phyloP scores from a whole-genome alignment of 2,329 filamentous ascomycete species.

The Scytalidium sp. region DNA sequence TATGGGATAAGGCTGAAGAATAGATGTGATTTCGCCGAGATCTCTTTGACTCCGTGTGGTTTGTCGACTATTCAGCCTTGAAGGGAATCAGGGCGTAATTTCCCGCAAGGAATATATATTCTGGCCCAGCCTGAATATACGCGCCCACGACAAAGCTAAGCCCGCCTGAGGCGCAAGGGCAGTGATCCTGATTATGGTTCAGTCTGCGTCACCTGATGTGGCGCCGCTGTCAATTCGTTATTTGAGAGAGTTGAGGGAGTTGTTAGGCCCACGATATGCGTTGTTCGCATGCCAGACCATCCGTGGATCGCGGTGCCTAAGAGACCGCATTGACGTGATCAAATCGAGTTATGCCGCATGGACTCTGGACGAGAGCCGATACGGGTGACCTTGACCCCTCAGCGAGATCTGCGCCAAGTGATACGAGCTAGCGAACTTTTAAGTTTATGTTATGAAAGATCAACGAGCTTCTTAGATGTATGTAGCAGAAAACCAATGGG shows the following conservation, averaged over 20 bases:
- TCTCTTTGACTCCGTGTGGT: neutral
- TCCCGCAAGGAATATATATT: neutral
- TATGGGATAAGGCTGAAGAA: neutral
- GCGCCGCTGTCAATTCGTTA: neutral
- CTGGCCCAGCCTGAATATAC: neutral
- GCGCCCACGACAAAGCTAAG: neutral
- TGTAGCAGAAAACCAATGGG: too few relatives aligned
- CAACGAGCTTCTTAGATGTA: too few relatives aligned
- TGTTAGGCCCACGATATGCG: neutral
- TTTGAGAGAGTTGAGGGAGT: neutral
- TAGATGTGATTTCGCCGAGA: neutral
- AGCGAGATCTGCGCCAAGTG: neutral
- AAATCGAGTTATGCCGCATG: neutral
- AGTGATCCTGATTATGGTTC: neutral
- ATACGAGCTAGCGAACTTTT: too few relatives aligned
- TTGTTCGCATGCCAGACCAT: neutral
- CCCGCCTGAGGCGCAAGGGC: neutral
- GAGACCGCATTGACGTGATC: neutral
- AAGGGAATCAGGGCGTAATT: neutral
- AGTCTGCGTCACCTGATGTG: neutral
- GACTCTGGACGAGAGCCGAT: neutral
- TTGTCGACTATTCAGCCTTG: neutral
- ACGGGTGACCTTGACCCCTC: neutral
- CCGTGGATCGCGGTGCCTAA: neutral
- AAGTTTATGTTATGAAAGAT: too few relatives aligned